A percentile compares a stretch with the other conserved stretches of the same genome.
These are phyloP conservation scores for Thermochaetoides thermophila DNA, from an alignment of 495 filamentous ascomycete genomes.

Conservation along the genomic window DNA sequence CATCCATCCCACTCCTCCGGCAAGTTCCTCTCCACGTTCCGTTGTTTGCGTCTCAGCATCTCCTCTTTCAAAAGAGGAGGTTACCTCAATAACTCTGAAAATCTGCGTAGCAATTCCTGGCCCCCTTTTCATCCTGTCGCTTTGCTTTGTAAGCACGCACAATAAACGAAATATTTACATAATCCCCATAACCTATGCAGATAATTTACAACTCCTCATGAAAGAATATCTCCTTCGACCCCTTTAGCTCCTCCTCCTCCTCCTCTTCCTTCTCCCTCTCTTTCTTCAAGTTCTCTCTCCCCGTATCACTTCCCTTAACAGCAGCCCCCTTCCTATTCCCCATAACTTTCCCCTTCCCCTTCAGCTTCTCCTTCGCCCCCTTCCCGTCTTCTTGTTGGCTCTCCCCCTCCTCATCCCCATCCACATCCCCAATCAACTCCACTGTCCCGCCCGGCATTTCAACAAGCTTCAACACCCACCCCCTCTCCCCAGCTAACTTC, in stretches of 20 bases:
- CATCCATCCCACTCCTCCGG: no score
- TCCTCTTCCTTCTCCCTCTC: background rate
- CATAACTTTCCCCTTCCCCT: background rate
- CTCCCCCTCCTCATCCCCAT: constrained; percentile 28
- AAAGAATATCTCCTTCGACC: constrained; percentile 32
- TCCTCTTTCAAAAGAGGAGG: no score
- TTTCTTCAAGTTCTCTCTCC: background rate
- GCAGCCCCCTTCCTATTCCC: background rate
- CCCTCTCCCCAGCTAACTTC: constrained; percentile 34
- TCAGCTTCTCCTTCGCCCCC: background rate
- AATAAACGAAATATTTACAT: no score
- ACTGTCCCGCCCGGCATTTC: constrained; percentile 22
- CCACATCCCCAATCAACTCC: constrained; percentile 29
- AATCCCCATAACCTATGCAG: no score
- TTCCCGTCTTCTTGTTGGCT: constrained; percentile 11
- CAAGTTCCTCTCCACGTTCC: no score
- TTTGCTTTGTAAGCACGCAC: no score
- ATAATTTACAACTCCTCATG: constrained; percentile 29
- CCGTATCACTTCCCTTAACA: background rate
- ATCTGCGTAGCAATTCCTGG: no score
- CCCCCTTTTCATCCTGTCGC: no score
- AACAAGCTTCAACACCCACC: constrained; percentile 41
- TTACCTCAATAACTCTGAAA: no score
- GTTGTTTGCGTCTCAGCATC: no score
- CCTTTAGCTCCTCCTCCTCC: constrained; percentile 15